Conservation (phyloP, 1,139 yeast genomes). For the Yamadazyma songkhlaensis region DNA sequence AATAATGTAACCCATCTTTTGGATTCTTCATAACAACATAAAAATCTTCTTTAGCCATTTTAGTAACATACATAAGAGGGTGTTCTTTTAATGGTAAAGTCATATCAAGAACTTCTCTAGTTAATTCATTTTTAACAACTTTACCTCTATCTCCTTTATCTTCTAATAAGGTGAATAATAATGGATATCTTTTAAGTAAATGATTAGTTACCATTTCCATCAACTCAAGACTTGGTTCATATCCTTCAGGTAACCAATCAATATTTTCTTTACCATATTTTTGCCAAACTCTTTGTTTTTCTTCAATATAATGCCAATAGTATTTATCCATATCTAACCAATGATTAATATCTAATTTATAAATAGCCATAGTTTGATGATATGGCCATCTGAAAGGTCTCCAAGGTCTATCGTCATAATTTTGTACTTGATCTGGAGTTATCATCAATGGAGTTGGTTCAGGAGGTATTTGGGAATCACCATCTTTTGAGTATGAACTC, state of each 20-base stretch:
- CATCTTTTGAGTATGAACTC: constrained; percentile 9
- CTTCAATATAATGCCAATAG: constrained; percentile 62
- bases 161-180: constrained; percentile 53
- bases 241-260: constrained; percentile 68
- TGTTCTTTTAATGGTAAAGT: constrained; percentile 57
- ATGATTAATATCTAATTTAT: constrained; percentile 65
- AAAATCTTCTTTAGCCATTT: constrained; percentile 73
- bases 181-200: constrained; percentile 59
- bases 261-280: constrained; percentile 60
- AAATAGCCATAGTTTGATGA: constrained; percentile 77
- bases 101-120: constrained; percentile 61
- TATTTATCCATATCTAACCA: constrained; percentile 82
- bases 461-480: constrained; percentile 23
- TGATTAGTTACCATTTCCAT: constrained; percentile 63
- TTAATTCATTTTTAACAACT: constrained; percentile 56
- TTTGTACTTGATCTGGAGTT: constrained; percentile 64
- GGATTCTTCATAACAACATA: constrained; percentile 56
- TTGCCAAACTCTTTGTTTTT: constrained; percentile 56
- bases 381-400: constrained; percentile 80
- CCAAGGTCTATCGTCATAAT: constrained; percentile 76
- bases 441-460: constrained; percentile 59
- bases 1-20: constrained; percentile 57
- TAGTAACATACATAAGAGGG: constrained; percentile 61
- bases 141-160: constrained; percentile 29
- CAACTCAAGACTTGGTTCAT: constrained; percentile 60